Evolutionary conservation across 2,329 filamentous ascomycete genomes (phyloP).

Genomic region (Coniochaeta pulveracea): DNA sequence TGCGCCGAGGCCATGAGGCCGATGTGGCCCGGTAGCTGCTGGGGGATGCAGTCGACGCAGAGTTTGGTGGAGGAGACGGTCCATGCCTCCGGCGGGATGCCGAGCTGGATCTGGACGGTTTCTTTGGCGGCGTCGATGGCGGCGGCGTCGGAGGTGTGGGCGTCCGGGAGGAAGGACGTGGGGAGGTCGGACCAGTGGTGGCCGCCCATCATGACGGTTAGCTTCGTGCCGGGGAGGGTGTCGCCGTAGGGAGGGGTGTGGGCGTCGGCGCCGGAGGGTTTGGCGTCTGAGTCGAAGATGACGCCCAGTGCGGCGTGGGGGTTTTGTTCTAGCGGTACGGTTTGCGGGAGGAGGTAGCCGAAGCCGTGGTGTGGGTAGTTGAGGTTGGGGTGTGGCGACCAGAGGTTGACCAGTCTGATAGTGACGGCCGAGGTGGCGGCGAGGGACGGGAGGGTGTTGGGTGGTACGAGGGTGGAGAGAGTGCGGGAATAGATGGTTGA

Average conservation of each 20-base stretch:
- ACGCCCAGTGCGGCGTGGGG: constrained; percentile 55
- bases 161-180: constrained; percentile 41
- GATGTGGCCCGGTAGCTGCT: constrained; percentile 74
- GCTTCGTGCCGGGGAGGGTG: constrained; percentile 56
- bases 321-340: constrained; percentile 21
- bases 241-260: constrained; percentile 33
- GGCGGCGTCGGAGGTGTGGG: constrained; percentile 56
- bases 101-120: constrained; percentile 63
- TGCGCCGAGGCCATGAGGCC: constrained; percentile 47
- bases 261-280: constrained; percentile 5
- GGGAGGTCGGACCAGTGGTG: constrained; percentile 66
- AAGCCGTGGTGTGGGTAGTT: constrained; percentile 58
- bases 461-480: constrained; percentile 24
- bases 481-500: constrained; percentile 47
- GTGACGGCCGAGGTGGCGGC: constrained; percentile 53
- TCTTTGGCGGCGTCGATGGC: constrained; percentile 58
- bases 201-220: constrained; percentile 91
- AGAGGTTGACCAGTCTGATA: constrained; percentile 89
- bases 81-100: constrained; percentile 51
- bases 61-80: constrained; percentile 49
- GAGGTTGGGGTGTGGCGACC: constrained; percentile 56
- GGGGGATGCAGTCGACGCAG: constrained; percentile 69
- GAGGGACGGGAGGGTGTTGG: constrained; percentile 33
- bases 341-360: constrained; percentile 81
- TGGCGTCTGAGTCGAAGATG: constrained; percentile 72